Percentiles rank a stretch among this genome's conserved stretches.
These are phyloP conservation scores for Pseudogymnoascus destructans DNA, from an alignment of 2,329 filamentous ascomycete genomes.

Conservation along the genomic window DNA sequence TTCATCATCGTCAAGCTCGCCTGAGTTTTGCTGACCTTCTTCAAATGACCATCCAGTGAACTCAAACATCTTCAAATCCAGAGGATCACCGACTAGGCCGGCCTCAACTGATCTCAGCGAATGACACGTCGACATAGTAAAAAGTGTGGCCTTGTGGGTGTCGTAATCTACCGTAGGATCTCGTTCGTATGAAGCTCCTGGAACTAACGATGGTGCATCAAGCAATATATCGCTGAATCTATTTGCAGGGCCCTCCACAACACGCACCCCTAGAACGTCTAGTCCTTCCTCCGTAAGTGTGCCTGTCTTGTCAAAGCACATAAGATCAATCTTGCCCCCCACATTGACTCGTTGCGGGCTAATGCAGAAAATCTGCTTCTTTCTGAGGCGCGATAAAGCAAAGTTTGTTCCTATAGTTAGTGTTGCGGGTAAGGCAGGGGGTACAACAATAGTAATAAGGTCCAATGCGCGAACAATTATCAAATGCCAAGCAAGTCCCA, in stretches of 20 bases:
- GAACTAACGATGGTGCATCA: conserved; percentile 46
- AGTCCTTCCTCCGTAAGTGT: conserved; percentile 92
- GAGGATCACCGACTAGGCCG: conserved; percentile 81
- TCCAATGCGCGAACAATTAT: conserved; percentile 89
- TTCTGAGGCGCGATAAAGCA: conserved; percentile 71
- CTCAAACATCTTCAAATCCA: conserved; percentile 97
- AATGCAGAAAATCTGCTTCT: conserved; percentile 91
- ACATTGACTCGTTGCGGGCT: conserved; percentile 96
- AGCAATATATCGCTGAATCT: conserved; percentile 66
- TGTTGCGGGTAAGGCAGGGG: conserved; percentile 85
- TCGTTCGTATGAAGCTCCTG: conserved; percentile 38
- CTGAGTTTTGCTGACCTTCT: conserved; percentile 61
- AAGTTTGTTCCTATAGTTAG: conserved; percentile 96
- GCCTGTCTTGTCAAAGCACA: conserved; percentile 99
- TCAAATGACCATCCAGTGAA: conserved; percentile 90
- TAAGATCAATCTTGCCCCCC: conserved; percentile 85
- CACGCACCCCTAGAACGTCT: conserved; percentile 78
- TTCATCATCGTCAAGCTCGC: conserved; percentile 58
- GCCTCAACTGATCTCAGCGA: conserved; percentile 76
- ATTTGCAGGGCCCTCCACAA: conserved; percentile 50
- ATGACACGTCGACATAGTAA: conserved; percentile 96
- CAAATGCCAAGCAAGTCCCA: conserved; percentile 73
- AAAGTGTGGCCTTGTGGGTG: conserved; percentile 57
- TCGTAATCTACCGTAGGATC: conserved; percentile 47
- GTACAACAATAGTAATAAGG: conserved; percentile 94